Evolutionary conservation across 2,329 filamentous ascomycete genomes (phyloP).

Genomic region (Phialemonium atrogriseum): DNA sequence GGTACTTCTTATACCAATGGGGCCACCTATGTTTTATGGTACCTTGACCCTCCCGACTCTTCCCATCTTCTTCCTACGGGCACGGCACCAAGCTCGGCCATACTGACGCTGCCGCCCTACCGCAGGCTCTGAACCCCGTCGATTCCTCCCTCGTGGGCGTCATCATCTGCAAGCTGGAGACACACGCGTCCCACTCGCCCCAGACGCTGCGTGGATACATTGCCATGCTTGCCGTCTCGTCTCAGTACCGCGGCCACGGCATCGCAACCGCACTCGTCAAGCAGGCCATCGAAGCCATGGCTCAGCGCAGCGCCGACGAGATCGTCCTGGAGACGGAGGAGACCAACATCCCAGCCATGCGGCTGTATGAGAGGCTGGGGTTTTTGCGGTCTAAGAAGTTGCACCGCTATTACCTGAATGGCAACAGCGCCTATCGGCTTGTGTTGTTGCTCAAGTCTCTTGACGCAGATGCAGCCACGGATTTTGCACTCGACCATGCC

Average conservation of each 20-base stretch:
- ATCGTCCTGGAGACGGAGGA: conserved; percentile 95
- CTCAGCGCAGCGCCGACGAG: conserved; percentile 75
- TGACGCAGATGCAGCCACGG: conserved; percentile 29
- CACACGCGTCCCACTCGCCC: conserved; percentile 73
- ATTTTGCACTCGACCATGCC: conserved; percentile 25
- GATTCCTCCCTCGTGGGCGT: conserved; percentile 71
- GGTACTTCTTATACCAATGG: conserved; percentile 98
- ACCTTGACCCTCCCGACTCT: conserved; percentile 8
- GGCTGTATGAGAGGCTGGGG: conserved; percentile 84
- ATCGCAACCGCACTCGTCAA: conserved; percentile 86
- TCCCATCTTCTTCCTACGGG: too few relatives aligned
- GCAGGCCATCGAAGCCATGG: conserved; percentile 87
- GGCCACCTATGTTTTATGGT: conserved; percentile 95
- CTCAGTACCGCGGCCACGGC: conserved; percentile 70
- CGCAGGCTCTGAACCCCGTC: conserved; percentile 51
- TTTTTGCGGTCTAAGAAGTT: conserved; percentile 89
- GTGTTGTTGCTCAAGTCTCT: conserved; percentile 65
- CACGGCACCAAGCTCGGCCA: neutral
- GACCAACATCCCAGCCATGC: conserved; percentile 81
- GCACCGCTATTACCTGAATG: conserved; percentile 93
- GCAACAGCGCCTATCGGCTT: conserved; percentile 86
- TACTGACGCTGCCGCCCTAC: neutral
- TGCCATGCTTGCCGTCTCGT: conserved; percentile 91
- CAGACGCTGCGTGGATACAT: conserved; percentile 82
- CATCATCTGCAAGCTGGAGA: conserved; percentile 89